phyloP scores from a whole-genome alignment of 1,139 yeast genomes.

The Hemisphaericaspora lyxosophila region DNA sequence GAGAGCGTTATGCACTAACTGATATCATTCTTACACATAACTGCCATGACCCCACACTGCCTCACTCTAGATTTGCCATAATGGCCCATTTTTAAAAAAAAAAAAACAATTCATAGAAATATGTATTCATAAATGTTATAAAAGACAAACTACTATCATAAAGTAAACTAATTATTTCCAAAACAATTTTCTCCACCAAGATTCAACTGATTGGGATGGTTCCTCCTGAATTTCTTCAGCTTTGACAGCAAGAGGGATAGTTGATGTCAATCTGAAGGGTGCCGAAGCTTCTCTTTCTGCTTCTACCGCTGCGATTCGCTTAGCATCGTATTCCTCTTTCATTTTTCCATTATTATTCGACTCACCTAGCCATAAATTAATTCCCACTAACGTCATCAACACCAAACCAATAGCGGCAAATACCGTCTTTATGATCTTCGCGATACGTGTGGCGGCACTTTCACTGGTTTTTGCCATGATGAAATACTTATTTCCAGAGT shows the following conservation, averaged over 20 bases:
- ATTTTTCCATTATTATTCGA: not conserved
- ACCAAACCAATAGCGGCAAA: conserved; percentile 38
- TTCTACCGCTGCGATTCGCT: not conserved
- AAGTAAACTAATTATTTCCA: conserved; percentile 1
- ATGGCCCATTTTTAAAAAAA: too few relatives aligned
- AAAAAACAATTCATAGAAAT: too few relatives aligned
- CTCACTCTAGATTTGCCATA: too few relatives aligned
- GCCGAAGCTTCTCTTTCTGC: not conserved
- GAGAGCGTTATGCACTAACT: too few relatives aligned
- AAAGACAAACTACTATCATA: too few relatives aligned
- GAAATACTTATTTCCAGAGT: conserved; percentile 25
- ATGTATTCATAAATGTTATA: too few relatives aligned
- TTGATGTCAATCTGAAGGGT: not conserved
- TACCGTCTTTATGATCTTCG: conserved; percentile 23
- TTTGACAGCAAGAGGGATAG: not conserved
- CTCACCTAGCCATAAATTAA: conserved; percentile 27
- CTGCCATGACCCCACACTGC: too few relatives aligned
- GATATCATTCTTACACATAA: too few relatives aligned
- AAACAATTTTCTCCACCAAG: not conserved
- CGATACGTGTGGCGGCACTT: conserved; percentile 13
- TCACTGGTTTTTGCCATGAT: conserved; percentile 23
- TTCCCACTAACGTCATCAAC: conserved; percentile 28
- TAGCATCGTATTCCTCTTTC: not conserved
- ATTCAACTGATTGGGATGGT: not conserved
- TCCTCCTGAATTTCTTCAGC: not conserved